Conservation (phyloP, 345 rosid species). For the Capsella bursapastoris region DNA sequence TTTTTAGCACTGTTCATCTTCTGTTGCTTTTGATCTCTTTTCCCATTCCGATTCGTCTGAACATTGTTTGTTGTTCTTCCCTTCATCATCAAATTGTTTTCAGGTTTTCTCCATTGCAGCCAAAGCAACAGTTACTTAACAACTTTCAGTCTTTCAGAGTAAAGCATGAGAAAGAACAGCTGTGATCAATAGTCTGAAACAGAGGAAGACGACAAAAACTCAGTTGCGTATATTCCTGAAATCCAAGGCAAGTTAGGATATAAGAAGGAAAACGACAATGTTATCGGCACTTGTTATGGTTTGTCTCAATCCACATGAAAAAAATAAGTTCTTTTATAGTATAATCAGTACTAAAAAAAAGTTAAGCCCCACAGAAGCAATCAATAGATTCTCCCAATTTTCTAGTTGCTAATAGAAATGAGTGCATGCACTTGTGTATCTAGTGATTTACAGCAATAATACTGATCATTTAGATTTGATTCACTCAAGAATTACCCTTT, state of each 20-base stretch:
- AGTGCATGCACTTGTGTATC: conserved; percentile 9
- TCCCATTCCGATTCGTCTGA: conserved; percentile 57
- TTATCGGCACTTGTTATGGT: conserved; percentile 22
- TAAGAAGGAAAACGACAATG: conserved; percentile 32
- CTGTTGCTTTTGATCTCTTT: conserved; percentile 53
- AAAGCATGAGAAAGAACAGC: neutral
- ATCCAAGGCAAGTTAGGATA: conserved; percentile 18
- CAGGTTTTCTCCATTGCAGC: conserved; percentile 32
- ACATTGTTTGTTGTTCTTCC: conserved; percentile 52
- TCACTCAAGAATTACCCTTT: neutral
- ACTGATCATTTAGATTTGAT: conserved; percentile 13
- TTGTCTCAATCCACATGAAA: conserved; percentile 15
- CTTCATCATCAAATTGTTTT: conserved; percentile 54
- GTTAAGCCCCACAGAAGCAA: neutral
- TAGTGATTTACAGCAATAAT: conserved; percentile 19
- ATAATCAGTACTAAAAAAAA: conserved; percentile 1
- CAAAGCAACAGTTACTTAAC: conserved; percentile 24
- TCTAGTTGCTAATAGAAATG: conserved; percentile 18
- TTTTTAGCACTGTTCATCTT: conserved; percentile 49
- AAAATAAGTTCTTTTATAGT: neutral
- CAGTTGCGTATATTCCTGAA: conserved; percentile 35
- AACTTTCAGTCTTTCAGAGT: neutral
- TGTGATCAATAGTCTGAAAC: conserved; percentile 15
- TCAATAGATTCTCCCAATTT: conserved; percentile 20
- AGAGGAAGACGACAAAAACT: conserved; percentile 32